Evolutionary conservation across 306 rosid genomes (phyloP).

Genomic region (Leucaena leucocephala): DNA sequence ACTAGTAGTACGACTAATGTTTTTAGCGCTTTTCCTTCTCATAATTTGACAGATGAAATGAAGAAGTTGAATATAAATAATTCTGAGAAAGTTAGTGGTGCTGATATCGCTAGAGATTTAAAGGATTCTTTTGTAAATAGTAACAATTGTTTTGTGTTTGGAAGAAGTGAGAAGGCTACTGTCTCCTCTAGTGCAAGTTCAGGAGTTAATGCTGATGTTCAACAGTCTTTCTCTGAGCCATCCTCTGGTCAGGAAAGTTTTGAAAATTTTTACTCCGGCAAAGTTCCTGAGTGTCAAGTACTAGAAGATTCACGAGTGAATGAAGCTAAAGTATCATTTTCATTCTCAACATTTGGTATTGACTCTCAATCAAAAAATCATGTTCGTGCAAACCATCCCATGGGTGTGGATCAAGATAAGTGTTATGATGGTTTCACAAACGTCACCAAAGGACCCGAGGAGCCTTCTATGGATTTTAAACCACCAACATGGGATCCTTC

Average conservation of each 20-base stretch:
- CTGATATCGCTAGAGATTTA: slow-evolving; percentile 23
- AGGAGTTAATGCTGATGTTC: slow-evolving; percentile 38
- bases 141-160: slow-evolving; percentile 41
- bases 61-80: slow-evolving; percentile 61
- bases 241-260: slow-evolving; percentile 41
- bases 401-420: slow-evolving; percentile 35
- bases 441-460: slow-evolving; percentile 45
- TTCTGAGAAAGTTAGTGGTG: slow-evolving; percentile 41
- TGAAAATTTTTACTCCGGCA: slow-evolving; percentile 37
- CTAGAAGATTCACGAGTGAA: slow-evolving; percentile 42
- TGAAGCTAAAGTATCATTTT: slow-evolving; percentile 44
- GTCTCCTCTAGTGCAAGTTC: slow-evolving; percentile 32
- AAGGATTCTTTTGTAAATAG: slow-evolving; percentile 37
- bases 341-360: slow-evolving; percentile 44
- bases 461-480: slow-evolving; percentile 50
- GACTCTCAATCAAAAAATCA: slow-evolving; percentile 37
- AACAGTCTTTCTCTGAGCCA: slow-evolving; percentile 42
- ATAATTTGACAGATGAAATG: slow-evolving; percentile 61
- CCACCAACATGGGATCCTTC: slow-evolving; percentile 68
- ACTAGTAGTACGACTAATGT: slow-evolving; percentile 27
- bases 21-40: slow-evolving; percentile 33
- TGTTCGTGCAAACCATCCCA: slow-evolving; percentile 40
- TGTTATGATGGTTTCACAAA: slow-evolving; percentile 34
- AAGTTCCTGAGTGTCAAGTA: slow-evolving; percentile 41
- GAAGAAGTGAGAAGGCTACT: slow-evolving; percentile 40